These are phyloP conservation scores for Trametes villosa DNA, from an alignment of 768 basidiomycete species.

Conservation along the genomic window DNA sequence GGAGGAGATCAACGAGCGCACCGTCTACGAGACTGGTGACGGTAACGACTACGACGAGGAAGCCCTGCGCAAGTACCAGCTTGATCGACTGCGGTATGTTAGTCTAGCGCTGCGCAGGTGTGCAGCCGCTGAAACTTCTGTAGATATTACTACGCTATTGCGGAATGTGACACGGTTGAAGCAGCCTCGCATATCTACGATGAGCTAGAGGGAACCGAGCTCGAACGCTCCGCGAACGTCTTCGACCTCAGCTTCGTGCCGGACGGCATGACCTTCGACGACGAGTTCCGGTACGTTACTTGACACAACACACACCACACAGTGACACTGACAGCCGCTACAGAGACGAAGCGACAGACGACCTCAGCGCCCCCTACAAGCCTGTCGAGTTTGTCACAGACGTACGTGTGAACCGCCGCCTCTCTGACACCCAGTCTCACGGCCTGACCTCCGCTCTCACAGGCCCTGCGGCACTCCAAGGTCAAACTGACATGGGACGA, in stretches of 20 bases:
- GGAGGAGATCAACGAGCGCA: constrained; percentile 66
- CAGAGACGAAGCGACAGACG: constrained; percentile 86
- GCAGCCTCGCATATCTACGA: constrained; percentile 79
- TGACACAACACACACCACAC: not conserved
- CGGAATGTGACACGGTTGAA: constrained; percentile 80
- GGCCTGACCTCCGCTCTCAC: not conserved
- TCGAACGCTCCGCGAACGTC: constrained; percentile 95
- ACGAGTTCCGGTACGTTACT: constrained; percentile 63
- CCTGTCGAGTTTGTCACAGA: constrained; percentile 91
- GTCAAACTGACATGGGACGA: constrained; percentile 99
- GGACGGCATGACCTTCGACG: constrained; percentile 84
- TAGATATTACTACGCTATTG: constrained; percentile 95
- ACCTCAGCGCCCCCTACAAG: constrained; percentile 62
- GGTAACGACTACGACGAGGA: constrained; percentile 88
- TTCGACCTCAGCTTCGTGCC: constrained; percentile 95
- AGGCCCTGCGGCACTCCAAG: constrained; percentile 98
- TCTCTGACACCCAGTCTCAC: not conserved
- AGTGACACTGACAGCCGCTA: not conserved
- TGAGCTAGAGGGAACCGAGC: constrained; percentile 92
- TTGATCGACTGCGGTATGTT: constrained; percentile 86
- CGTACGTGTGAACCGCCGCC: constrained; percentile 51
- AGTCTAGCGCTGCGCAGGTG: not conserved
- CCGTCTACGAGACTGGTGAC: constrained; percentile 65
- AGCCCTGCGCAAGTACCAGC: constrained; percentile 86
- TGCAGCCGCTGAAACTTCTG: not conserved